Evolutionary conservation across 164 flowering plant species (phyloP).

Genomic region (Akebia trifoliata): DNA sequence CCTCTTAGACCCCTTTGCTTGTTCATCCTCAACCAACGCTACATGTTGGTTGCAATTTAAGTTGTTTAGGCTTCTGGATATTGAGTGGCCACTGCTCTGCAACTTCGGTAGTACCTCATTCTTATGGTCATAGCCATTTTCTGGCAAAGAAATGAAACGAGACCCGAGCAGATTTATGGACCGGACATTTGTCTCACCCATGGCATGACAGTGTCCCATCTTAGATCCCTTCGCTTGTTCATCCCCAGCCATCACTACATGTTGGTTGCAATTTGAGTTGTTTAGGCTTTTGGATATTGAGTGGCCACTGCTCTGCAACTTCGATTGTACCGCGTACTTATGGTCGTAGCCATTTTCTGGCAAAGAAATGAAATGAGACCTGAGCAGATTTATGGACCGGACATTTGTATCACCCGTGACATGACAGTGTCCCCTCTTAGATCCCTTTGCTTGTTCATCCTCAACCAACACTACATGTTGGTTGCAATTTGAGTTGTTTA

Average conservation of each 20-base stretch:
- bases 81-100: background rate
- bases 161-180: slow-evolving; percentile 22
- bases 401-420: slow-evolving; percentile 14
- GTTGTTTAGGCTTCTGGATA: background rate
- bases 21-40: slow-evolving; percentile 15
- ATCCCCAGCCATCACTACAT: slow-evolving; percentile 14
- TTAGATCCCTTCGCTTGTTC: slow-evolving; percentile 27
- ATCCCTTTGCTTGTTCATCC: slow-evolving; percentile 19
- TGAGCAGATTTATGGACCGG: slow-evolving; percentile 19
- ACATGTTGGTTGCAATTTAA: slow-evolving; percentile 12
- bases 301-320: background rate
- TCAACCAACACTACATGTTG: slow-evolving; percentile 12
- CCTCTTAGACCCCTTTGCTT: slow-evolving; percentile 29
- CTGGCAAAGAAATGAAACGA: slow-evolving; percentile 18
- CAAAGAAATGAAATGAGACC: slow-evolving; percentile 20
- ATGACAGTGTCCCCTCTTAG: slow-evolving; percentile 24
- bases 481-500: slow-evolving; percentile 8
- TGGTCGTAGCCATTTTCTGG: too few species aligned
- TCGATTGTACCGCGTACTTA: background rate
- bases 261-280: slow-evolving; percentile 8
- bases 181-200: slow-evolving; percentile 15
- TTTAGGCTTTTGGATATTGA: background rate
- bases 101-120: background rate
- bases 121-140: too few species aligned
- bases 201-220: slow-evolving; percentile 16